These are phyloP conservation scores for Lepidium campestre DNA, from an alignment of 441 rosid species.

Conservation along the genomic window DNA sequence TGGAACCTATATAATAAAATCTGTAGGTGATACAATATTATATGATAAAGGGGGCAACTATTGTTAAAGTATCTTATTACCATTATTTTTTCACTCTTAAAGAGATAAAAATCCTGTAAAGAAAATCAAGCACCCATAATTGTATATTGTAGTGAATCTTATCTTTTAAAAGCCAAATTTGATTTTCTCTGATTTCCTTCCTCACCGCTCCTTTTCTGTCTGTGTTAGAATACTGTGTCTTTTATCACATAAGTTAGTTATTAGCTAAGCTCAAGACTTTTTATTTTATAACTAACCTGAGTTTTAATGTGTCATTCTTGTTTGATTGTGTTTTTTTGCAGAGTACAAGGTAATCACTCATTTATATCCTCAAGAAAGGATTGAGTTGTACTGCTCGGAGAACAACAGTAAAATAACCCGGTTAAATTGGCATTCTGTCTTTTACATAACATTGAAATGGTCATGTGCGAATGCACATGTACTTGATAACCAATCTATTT, in stretches of 20 bases:
- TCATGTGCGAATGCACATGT: neutral
- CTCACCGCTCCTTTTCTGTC: neutral
- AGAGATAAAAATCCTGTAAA: neutral
- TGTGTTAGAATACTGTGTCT: neutral
- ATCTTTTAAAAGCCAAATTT: neutral
- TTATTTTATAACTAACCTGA: neutral
- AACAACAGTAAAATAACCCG: neutral
- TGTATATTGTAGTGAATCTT: neutral
- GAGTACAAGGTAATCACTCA: conserved; percentile 28
- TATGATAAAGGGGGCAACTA: neutral
- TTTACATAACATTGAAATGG: conserved; percentile 10
- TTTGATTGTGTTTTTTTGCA: conserved; percentile 29
- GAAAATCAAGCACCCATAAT: neutral
- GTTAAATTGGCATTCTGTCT: conserved; percentile 3
- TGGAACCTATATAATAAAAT: conserved; percentile 17
- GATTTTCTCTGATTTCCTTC: neutral
- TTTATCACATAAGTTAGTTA: conserved; percentile 1
- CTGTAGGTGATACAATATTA: neutral
- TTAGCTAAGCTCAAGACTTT: neutral
- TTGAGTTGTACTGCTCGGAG: conserved; percentile 14
- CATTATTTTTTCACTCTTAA: conserved; percentile 5
- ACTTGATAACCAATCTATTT: neutral
- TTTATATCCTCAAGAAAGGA: conserved; percentile 1
- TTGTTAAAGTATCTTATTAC: neutral
- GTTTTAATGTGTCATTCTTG: neutral